These are phyloP conservation scores for Planoprotostelium fungivorum DNA, from an alignment of 78 protist genomes.

Conservation along the genomic window DNA sequence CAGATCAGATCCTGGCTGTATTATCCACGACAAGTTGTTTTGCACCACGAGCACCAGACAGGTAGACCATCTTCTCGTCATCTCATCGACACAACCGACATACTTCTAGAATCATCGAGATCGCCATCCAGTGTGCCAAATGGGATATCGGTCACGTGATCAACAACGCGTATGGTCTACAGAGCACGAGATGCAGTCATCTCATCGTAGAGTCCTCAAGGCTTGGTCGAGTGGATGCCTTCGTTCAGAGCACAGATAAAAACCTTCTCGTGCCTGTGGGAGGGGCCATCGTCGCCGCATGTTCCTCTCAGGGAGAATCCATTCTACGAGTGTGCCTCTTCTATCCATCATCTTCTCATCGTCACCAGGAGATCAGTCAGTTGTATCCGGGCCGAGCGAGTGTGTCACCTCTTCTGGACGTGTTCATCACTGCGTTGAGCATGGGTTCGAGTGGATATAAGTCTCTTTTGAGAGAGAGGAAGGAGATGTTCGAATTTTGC, in stretches of 20 bases:
- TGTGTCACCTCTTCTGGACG: slow-evolving; percentile 75
- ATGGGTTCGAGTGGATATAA: slow-evolving; percentile 81
- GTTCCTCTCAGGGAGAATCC: slow-evolving; percentile 20
- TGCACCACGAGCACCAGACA: slow-evolving; percentile 96
- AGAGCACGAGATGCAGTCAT: slow-evolving; percentile 45
- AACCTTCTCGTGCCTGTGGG: slow-evolving; percentile 99
- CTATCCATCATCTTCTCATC: no score
- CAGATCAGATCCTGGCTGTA: slow-evolving; percentile 81
- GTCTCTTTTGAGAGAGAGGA: slow-evolving; percentile 13
- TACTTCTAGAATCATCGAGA: slow-evolving; percentile 32
- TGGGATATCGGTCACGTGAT: slow-evolving; percentile 83
- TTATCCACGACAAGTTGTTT: slow-evolving; percentile 94
- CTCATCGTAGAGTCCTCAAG: slow-evolving; percentile 20
- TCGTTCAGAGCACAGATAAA: slow-evolving; percentile 97
- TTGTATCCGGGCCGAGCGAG: slow-evolving; percentile 91
- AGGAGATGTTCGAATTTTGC: slow-evolving; percentile 30
- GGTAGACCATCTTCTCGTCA: background rate
- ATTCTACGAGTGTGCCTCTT: background rate
- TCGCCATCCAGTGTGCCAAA: slow-evolving; percentile 77
- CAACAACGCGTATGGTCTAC: slow-evolving; percentile 98
- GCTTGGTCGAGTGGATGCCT: slow-evolving; percentile 82
- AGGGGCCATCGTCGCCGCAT: slow-evolving; percentile 84
- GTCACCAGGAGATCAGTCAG: background rate
- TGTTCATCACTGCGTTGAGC: slow-evolving; percentile 89
- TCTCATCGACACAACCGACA: background rate